These are phyloP conservation scores for Pseudocercospora crystallina DNA, from an alignment of 2,329 filamentous ascomycete species.

Conservation along the genomic window DNA sequence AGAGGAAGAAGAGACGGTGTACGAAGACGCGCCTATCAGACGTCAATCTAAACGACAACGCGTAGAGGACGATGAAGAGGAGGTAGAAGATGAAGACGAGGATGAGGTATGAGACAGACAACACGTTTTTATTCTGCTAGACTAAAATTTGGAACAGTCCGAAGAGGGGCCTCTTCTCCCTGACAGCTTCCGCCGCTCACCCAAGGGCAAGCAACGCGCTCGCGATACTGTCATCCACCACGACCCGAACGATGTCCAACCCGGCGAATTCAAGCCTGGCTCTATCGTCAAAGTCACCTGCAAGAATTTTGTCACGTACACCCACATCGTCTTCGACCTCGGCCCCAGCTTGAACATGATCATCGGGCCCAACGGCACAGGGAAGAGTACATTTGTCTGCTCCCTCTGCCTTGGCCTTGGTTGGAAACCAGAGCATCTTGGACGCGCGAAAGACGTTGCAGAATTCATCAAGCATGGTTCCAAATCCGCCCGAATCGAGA, in stretches of 20 bases:
- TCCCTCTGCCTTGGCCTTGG: constrained; percentile 92
- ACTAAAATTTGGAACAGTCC: no score
- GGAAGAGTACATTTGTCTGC: constrained; percentile 95
- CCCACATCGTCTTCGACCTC: constrained; percentile 82
- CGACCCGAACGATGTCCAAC: neutral
- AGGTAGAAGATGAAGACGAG: constrained; percentile 7
- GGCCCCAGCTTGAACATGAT: constrained; percentile 97
- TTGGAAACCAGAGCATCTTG: constrained; percentile 77
- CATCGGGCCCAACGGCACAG: constrained; percentile 97
- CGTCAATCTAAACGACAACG: constrained; percentile 14
- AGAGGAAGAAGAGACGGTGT: constrained; percentile 4
- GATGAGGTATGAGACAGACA: constrained; percentile 14
- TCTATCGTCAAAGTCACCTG: constrained; percentile 86
- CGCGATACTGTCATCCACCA: constrained; percentile 4
- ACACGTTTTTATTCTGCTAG: no score
- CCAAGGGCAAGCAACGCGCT: constrained; percentile 24
- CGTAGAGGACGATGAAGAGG: constrained; percentile 8
- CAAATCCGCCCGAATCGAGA: constrained; percentile 77
- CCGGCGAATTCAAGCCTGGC: constrained; percentile 61
- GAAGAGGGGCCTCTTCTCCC: constrained; percentile 31
- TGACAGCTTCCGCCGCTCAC: constrained; percentile 35
- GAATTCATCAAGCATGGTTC: constrained; percentile 94
- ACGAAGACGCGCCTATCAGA: constrained; percentile 6
- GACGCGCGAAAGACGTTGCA: constrained; percentile 77
- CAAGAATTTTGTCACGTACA: constrained; percentile 92